Base-by-base conservation (phyloP, 1,139 yeast species). In the Pichiaceae sp. region DNA sequence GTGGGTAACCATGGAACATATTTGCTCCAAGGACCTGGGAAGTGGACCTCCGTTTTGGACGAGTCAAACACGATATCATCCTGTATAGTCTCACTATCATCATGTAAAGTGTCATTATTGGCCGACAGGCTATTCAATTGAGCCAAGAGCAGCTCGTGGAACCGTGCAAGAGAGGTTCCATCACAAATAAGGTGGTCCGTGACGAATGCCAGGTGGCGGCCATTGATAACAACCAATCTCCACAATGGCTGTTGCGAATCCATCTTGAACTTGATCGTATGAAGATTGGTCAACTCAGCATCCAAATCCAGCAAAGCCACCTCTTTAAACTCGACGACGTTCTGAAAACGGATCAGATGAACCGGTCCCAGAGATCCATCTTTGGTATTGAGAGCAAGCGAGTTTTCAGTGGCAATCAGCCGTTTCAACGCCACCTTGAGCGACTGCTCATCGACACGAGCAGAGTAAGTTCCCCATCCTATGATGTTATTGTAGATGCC, bases 181-280 rank as follows among this genome's bases (percentile, higher is more conserved):
- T 32, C 35, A n/a, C 35, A 24, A 15, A 32, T 24, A 19, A 26
- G 8, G 23, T 32, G 35, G 14, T 32, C 35, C 14, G 29, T 32
- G 15, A 32, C 21, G 18, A 24, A 32, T 6, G 16, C 18, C 12
- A 32, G 29, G 29, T 26, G 35, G 8, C 23, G 14, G 8, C 18
- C 17, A 3, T 26, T 26, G 21, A 15, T 25, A 7, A 32, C 30
- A n/a, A 32, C 18, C 11, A 32, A 14, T 18, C 25, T 32, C 35
- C 35, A 32, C 4, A 32, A 23, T 8, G 35, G 35, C 12, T 11
- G 8, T 2, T 19, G 16, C n/a, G 35, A 14, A 6, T 32, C 30
- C 3, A 32, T 17, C 21, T n/a, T n/a, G 16, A 32, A 32, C 5
- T 11, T 16, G 4, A 32, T 12, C 16, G 24, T 23, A n/a, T 32